These are phyloP conservation scores for Fomes fomentarius DNA, from an alignment of 1,284 basidiomycete species.

Conservation along the genomic window DNA sequence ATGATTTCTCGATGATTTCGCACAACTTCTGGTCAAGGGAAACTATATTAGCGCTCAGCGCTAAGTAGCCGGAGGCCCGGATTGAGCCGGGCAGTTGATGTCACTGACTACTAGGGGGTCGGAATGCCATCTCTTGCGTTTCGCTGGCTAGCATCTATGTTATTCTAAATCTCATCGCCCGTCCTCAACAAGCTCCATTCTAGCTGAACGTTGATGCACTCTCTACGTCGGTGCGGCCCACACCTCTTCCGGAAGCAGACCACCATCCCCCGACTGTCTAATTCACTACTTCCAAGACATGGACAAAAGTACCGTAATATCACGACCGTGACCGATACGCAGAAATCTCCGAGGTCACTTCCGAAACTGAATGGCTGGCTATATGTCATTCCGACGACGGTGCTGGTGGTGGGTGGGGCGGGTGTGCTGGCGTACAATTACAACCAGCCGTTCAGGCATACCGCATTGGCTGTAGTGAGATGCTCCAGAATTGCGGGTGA, in stretches of 20 bases:
- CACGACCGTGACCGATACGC: background rate
- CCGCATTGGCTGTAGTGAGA: slow-evolving; percentile 64
- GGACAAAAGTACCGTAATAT: background rate
- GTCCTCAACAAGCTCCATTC: background rate
- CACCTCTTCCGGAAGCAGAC: background rate
- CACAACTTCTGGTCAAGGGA: too few relatives aligned
- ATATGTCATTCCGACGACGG: slow-evolving; percentile 25
- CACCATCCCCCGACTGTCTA: background rate
- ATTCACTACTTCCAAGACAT: background rate
- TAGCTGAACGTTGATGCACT: slow-evolving; percentile 9
- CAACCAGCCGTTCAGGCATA: slow-evolving; percentile 67
- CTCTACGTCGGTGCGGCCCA: slow-evolving; percentile 14
- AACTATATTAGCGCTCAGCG: too few relatives aligned
- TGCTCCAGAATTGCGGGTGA: slow-evolving; percentile 74
- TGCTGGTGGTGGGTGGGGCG: slow-evolving; percentile 36
- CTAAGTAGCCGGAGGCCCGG: too few relatives aligned
- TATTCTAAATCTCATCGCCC: background rate
- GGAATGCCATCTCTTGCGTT: too few relatives aligned
- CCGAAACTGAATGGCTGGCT: slow-evolving; percentile 24
- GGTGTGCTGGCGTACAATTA: slow-evolving; percentile 59
- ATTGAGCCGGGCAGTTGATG: too few relatives aligned
- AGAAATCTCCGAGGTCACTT: background rate
- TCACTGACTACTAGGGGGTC: too few relatives aligned
- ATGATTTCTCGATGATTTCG: too few relatives aligned
- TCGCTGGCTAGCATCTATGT: background rate